phyloP scores from a whole-genome alignment of 2,329 filamentous ascomycete species.

The Aspergillus aculeatus region DNA sequence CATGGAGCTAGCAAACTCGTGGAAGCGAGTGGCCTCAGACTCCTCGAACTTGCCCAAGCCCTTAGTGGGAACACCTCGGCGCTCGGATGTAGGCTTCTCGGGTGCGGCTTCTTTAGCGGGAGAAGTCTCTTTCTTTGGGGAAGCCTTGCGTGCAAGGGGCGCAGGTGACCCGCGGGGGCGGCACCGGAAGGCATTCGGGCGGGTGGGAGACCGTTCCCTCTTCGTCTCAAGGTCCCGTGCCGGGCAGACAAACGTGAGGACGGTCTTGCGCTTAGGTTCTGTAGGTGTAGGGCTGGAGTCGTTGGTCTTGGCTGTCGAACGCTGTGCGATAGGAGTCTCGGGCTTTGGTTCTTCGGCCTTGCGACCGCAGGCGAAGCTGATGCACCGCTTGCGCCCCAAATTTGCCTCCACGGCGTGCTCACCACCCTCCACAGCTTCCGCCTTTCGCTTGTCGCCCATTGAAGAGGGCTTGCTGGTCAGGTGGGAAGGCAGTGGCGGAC shows the following conservation, averaged over 20 bases:
- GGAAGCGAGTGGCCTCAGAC: conserved; percentile 59
- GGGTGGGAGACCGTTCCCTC: conserved; percentile 29
- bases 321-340: conserved; percentile 24
- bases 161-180: conserved; percentile 43
- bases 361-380: conserved; percentile 82
- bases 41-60: conserved; percentile 42
- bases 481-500: conserved; percentile 67
- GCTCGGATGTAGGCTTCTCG: conserved; percentile 15
- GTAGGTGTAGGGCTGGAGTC: conserved; percentile 18
- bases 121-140: conserved; percentile 17
- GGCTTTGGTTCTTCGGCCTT: conserved; percentile 53
- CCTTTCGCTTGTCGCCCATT: conserved; percentile 21
- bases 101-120: conserved; percentile 7
- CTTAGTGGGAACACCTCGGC: conserved; percentile 33
- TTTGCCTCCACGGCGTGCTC: conserved; percentile 63
- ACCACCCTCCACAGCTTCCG: conserved; percentile 35
- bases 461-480: conserved; percentile 28
- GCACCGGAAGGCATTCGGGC: conserved; percentile 23
- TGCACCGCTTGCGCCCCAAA: conserved; percentile 77
- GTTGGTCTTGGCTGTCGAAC: conserved; percentile 23
- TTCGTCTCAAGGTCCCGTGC: conserved; percentile 31
- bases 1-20: conserved; percentile 85
- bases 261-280: conserved; percentile 44
- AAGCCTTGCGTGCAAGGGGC: conserved; percentile 34
- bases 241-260: conserved; percentile 50